Conservation (phyloP, 2,329 filamentous ascomycete genomes). For the Pseudofabraea citricarpa region DNA sequence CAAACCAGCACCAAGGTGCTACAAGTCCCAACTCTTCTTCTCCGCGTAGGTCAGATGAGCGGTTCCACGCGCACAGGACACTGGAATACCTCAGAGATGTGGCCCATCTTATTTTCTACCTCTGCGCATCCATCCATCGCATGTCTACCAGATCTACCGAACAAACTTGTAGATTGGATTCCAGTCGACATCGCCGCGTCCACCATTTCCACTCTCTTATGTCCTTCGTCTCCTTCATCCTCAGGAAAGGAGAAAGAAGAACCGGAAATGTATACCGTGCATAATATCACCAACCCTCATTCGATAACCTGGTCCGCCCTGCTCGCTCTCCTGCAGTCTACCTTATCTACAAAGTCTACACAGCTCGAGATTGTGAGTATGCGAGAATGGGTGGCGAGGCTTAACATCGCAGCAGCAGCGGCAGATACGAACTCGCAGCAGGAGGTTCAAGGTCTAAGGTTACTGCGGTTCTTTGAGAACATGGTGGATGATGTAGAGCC, state of each 20-base stretch:
- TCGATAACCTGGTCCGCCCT: conserved; percentile 14
- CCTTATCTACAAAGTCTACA: background rate
- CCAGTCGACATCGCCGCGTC: conserved; percentile 20
- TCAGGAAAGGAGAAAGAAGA: background rate
- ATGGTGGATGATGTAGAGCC: conserved; percentile 11
- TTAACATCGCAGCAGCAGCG: conserved; percentile 5
- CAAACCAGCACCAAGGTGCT: conserved; percentile 15
- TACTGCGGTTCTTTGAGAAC: conserved; percentile 20
- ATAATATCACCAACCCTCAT: conserved; percentile 23
- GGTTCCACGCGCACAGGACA: conserved; percentile 17
- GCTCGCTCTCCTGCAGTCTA: conserved; percentile 9
- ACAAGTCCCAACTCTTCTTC: conserved; percentile 15
- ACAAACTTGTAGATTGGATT: conserved; percentile 19
- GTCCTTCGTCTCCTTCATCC: conserved; percentile 1
- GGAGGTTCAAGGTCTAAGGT: conserved; percentile 16
- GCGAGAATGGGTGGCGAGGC: conserved; percentile 14
- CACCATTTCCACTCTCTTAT: conserved; percentile 12
- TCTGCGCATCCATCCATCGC: conserved; percentile 10
- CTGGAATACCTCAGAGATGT: conserved; percentile 23
- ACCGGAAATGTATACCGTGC: conserved; percentile 6
- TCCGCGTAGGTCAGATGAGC: conserved; percentile 23
- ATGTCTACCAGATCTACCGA: conserved; percentile 11
- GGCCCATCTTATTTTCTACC: conserved; percentile 19
- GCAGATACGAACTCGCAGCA: background rate
- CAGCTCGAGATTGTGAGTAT: conserved; percentile 11